Evolutionary conservation across 352 stramenopile species (phyloP), one percentile per base, ranked within the genome.

Genomic region (Phytopythium mirpurense): DNA sequence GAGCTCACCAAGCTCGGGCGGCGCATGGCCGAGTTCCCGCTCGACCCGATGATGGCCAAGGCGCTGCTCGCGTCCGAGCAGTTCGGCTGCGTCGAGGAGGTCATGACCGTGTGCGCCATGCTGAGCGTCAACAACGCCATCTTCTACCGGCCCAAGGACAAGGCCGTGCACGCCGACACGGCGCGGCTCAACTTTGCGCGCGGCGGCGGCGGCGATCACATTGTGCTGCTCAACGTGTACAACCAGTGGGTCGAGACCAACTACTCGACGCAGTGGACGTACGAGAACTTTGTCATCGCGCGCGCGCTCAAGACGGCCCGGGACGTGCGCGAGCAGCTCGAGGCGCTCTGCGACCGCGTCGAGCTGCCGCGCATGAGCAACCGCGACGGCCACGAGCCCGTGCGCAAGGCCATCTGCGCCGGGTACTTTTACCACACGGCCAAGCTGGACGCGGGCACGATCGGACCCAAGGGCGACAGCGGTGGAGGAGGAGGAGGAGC

Each of bases 341-440:
- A 98, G 59, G 88, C 86, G 6, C 82, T 99, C n/a, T 99, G 97
- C 53, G 97, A 99, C 64, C 87, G 98, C 43, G 97, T 99, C 16
- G 96, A 99, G 60, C 86, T 99, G 2, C 90, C 98, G 61, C 77
- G 86, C 10, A 92, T 56, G 24, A 93, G 72, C 60, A 94, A 93
- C 61, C 65, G 68, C 18, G 71, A 60, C 24, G 91, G 98, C 63
- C 88, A 97, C 32, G 96, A 99, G 52, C 67, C 81, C 36, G 93
- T 99, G 37, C 88, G 97, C 32, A 98, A 99, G 73, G 91, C 96
- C 0, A 99, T 99, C 63, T 99, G 97, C 73, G 98, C 96, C 19
- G 96, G 96, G 14, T 99, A 99, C 72, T 99, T 99, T 61, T 98
- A 98, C 90, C 99, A 99, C 62, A 96, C 88, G 44, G 97, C 96